Conservation (phyloP, 2,329 filamentous ascomycete genomes). For the Cladosporium sp. region DNA sequence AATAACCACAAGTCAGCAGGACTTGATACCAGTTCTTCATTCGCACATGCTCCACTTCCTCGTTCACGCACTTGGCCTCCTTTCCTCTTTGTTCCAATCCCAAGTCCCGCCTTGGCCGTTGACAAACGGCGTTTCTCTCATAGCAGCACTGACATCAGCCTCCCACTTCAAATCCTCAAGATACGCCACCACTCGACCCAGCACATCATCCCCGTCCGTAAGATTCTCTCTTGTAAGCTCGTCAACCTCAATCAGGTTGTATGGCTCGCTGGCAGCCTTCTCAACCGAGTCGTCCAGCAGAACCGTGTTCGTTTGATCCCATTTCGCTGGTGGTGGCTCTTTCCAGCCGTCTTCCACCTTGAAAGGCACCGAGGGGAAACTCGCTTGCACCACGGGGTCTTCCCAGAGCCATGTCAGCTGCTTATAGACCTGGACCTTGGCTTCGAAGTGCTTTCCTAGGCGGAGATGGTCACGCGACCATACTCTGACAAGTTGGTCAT, state of each 20-base stretch:
- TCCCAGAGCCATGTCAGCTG: constrained; percentile 71
- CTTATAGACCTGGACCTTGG: constrained; percentile 85
- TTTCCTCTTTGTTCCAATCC: background rate
- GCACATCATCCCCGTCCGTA: constrained; percentile 35
- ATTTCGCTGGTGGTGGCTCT: constrained; percentile 40
- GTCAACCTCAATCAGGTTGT: constrained; percentile 75
- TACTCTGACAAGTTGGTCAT: constrained; percentile 55
- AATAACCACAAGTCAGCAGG: too few relatives aligned
- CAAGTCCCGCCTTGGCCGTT: background rate
- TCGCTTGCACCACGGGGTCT: constrained; percentile 37
- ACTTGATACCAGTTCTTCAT: too few relatives aligned
- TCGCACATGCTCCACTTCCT: too few relatives aligned
- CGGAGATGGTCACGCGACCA: constrained; percentile 78
- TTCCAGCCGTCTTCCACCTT: constrained; percentile 16
- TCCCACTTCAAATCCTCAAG: constrained; percentile 49
- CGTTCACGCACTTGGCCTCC: background rate
- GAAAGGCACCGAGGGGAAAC: constrained; percentile 33
- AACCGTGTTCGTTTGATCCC: constrained; percentile 82
- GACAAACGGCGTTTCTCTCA: constrained; percentile 16
- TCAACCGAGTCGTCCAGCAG: constrained; percentile 79
- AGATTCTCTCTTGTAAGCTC: constrained; percentile 59
- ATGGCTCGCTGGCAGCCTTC: constrained; percentile 78
- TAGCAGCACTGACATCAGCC: constrained; percentile 48
- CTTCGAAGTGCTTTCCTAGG: constrained; percentile 54
- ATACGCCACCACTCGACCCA: constrained; percentile 50